phyloP scores from a whole-genome alignment of 2,329 filamentous ascomycete species.

The Paraphaeosphaeria sporulosa region DNA sequence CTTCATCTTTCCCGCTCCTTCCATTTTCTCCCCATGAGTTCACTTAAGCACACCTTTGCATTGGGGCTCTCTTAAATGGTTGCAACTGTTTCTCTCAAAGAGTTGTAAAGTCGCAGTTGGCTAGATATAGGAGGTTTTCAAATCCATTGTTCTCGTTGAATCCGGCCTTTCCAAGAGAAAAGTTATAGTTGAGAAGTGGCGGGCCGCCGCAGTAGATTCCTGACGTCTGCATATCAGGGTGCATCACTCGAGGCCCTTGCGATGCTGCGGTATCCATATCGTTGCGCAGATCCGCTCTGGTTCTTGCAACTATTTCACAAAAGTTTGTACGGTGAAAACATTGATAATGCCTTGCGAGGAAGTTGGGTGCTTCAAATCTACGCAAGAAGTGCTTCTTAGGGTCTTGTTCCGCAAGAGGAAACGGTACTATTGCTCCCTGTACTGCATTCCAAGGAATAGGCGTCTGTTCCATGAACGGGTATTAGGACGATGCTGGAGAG shows the following conservation, averaged over 20 bases:
- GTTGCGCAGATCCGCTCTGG: neutral
- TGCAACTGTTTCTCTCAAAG: neutral
- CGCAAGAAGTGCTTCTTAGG: too few relatives aligned
- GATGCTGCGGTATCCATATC: neutral
- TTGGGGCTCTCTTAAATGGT: too few relatives aligned
- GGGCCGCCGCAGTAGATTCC: neutral
- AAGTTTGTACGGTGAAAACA: neutral
- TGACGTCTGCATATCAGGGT: neutral
- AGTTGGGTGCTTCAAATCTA: too few relatives aligned
- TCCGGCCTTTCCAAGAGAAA: neutral
- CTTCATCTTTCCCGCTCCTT: too few relatives aligned
- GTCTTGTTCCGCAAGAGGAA: too few relatives aligned
- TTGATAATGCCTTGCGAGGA: too few relatives aligned
- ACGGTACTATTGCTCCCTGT: too few relatives aligned
- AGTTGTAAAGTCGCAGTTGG: slow-evolving; percentile 9
- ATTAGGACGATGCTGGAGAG: too few relatives aligned
- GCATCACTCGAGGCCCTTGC: neutral
- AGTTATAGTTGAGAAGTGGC: neutral
- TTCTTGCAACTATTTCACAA: slow-evolving; percentile 1
- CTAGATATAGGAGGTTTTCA: slow-evolving; percentile 12
- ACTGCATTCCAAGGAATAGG: too few relatives aligned
- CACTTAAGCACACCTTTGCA: too few relatives aligned
- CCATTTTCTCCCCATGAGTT: too few relatives aligned
- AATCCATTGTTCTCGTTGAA: slow-evolving; percentile 7
- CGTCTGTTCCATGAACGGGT: too few relatives aligned